Base-by-base conservation (phyloP, 352 stramenopile genomes). In the Globisporangium nunn region DNA sequence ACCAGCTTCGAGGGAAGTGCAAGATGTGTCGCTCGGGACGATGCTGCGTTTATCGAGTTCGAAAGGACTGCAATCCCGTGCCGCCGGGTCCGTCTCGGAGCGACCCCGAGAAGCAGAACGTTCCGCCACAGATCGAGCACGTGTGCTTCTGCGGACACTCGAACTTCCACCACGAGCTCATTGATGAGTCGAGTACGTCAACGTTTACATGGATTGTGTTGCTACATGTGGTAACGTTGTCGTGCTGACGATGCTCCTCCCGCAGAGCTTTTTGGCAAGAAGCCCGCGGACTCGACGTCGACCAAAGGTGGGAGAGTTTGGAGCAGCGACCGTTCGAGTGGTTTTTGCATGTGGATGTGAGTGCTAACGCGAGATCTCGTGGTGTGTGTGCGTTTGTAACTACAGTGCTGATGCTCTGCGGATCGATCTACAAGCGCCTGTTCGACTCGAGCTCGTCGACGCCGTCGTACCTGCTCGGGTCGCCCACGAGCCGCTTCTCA, bases 101-200 rank as follows among this genome's bases (percentile, higher is more conserved):
- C 14, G 30, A 44, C 39, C 14, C 68, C 57, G 56, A 77, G 29
- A 75, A 78, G 10, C 49, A 63, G 10, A 64, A 71, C 43, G 61
- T 35, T 28, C 49, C 69, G 11, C 58, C 53, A 41, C 11, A 53
- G 51, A 76, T 72, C 45, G 59, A 68, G 7, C 65, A 72, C 23
- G 52, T 73, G 43, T 93, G 83, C 45, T 63, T 81, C 10, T 93
- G 83, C 49, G 83, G 83, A 0, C 83, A 93, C 52, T 85, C 71
- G 4, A 88, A 79, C 51, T 81, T 78, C 47, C 70, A 88, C 54
- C 83, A 93, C 56, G 81, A 93, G 43, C 61, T 86, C 11, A 64
- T 93, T 23, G 81, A 90, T 44, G 81, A 90, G 61, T 78, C 72
- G 56, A 77, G 82, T 93, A 81, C 15, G 37, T 39, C 23, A 23